Percentiles rank a stretch among this genome's conserved stretches.
phyloP scores from a whole-genome alignment of 2,329 filamentous ascomycete genomes.

The Teratosphaeria epicoccoides region DNA sequence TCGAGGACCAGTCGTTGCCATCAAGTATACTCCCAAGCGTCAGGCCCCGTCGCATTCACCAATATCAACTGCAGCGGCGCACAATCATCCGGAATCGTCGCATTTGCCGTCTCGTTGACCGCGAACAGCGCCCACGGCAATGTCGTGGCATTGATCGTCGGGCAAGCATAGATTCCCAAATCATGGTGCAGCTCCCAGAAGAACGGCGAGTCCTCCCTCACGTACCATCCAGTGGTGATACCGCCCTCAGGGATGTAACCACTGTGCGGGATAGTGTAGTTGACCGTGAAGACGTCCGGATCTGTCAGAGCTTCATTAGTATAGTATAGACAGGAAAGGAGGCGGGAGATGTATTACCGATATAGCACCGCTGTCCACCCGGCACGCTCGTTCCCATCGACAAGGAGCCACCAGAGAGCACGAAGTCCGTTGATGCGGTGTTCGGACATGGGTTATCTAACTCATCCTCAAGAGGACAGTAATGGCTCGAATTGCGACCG shows the following conservation, averaged over 20 bases:
- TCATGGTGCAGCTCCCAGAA: conserved; percentile 3
- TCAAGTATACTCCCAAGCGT: conserved; percentile 21
- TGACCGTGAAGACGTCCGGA: conserved; percentile 12
- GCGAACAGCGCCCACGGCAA: conserved; percentile 5
- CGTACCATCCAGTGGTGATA: background rate
- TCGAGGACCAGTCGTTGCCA: no score
- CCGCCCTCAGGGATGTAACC: background rate
- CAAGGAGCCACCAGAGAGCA: conserved; percentile 7
- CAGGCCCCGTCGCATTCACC: conserved; percentile 9
- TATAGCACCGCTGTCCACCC: conserved; percentile 12
- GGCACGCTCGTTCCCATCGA: conserved; percentile 17
- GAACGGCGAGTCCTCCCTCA: conserved; percentile 10
- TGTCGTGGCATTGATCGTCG: background rate
- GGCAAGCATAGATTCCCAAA: background rate
- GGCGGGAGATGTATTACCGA: conserved; percentile 2
- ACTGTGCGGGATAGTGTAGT: conserved; percentile 8
- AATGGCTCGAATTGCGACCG: conserved; percentile 19
- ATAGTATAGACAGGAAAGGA: background rate
- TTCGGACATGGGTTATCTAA: conserved; percentile 15
- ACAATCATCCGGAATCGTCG: conserved; percentile 10
- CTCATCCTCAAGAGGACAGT: conserved; percentile 19
- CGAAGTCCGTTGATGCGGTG: conserved; percentile 15
- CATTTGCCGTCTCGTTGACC: conserved; percentile 12
- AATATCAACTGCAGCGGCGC: conserved; percentile 11
- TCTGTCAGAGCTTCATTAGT: conserved; percentile 3